A percentile compares a stretch with the other conserved stretches of the same genome.
Evolutionary conservation across 192 early-diverging fungal species (phyloP).

Genomic region (Oehlia diaphana): DNA sequence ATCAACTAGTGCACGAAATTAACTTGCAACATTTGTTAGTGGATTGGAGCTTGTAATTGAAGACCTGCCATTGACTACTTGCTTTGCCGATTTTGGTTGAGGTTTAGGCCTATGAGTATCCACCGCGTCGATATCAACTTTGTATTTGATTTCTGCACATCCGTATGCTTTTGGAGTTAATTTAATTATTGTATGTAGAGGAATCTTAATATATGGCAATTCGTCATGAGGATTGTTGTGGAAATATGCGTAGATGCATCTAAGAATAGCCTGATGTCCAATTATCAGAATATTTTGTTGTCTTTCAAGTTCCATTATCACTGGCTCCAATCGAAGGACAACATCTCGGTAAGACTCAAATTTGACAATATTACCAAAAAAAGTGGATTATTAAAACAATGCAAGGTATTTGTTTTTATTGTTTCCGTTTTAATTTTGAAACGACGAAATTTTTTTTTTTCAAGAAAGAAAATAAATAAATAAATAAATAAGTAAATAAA

Average conservation of each 20-base stretch:
- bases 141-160: slow-evolving; percentile 91
- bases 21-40: not conserved
- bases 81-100: not conserved
- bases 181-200: slow-evolving; percentile 96
- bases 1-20: not conserved
- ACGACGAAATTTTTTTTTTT: not conserved
- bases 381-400: not conserved
- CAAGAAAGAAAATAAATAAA: not conserved
- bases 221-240: slow-evolving; percentile 92
- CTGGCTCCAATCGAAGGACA: slow-evolving; percentile 93
- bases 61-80: not conserved
- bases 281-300: slow-evolving; percentile 96
- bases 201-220: slow-evolving; percentile 98
- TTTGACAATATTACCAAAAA: not conserved
- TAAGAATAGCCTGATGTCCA: slow-evolving; percentile 96
- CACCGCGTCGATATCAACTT: slow-evolving; percentile 96
- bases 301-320: slow-evolving; percentile 98
- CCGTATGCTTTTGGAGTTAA: slow-evolving; percentile 96
- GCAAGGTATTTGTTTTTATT: not conserved
- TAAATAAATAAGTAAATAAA: not conserved
- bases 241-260: slow-evolving; percentile 98
- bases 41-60: not conserved
- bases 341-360: slow-evolving; percentile 88
- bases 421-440: not conserved
- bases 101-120: slow-evolving; percentile 91